Evolutionary conservation across 257 asterid genomes (phyloP), one percentile per base, ranked within the genome.

Genomic region (Plectranthus barbatus): DNA sequence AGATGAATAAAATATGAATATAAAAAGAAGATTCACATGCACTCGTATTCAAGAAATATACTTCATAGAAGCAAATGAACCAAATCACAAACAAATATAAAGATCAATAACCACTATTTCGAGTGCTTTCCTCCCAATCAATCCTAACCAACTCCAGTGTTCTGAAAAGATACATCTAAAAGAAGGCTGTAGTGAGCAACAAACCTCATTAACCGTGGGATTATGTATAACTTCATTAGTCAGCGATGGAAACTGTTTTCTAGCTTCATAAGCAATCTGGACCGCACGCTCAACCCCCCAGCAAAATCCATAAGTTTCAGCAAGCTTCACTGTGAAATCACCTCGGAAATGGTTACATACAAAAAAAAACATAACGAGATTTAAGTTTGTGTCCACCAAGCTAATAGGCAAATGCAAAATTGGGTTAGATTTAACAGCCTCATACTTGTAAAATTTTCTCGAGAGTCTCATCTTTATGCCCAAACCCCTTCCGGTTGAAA

Each of bases 241-340:
- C 68, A 85, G 72, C 99, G 85, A 58, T 0, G 91, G 97, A 65
- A 87, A 93, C 79, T 89, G 99, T 40, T 80, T 85, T 66, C 97
- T 81, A 40, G 97, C 95, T 73, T 93, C 99, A 73, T 93, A 93
- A 29, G 95, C 99, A 65, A 93, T 93, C 87, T 93, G 97, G 60
- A 93, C 95, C 31, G 99, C 99, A 36, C 99, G 86, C 79, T 93
- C 96, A n/a, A 90, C 99, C 0, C 99, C 99, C 97, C 96, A 90
- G 83, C 99, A 93, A 47, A 93, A 87, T 29, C 97, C 99, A 82
- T 87, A 90, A 39, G 97, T 66, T 74, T 89, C 99, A 1, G 99
- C 99, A 72, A 93, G 96, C 79, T 80, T 87, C 26, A 93, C 88
- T 0, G 96, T 93, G 21, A 93, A 96, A 78, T 85, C 76, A 63